Conservation (phyloP, 2,329 filamentous ascomycete species). For the Exserohilum turcica region DNA sequence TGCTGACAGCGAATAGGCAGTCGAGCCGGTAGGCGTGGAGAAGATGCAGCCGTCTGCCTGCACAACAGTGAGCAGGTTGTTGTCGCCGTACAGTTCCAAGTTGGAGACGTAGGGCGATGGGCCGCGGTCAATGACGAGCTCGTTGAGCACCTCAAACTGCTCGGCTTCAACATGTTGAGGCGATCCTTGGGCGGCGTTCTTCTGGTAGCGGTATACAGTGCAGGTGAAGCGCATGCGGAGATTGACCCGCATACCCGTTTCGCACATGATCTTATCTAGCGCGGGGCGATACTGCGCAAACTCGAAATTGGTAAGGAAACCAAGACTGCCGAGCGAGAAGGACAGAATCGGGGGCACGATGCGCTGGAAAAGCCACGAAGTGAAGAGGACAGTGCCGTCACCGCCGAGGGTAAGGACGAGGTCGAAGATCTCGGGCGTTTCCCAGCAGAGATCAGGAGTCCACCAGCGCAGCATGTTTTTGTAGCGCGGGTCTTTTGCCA, state of each 20-base stretch:
- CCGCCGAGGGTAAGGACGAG: slow-evolving; percentile 87
- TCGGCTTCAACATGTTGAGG: slow-evolving; percentile 79
- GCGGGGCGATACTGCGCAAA: slow-evolving; percentile 88
- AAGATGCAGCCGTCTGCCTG: slow-evolving; percentile 98
- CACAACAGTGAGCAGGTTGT: slow-evolving; percentile 91
- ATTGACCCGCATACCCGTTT: slow-evolving; percentile 94
- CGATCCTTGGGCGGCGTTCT: slow-evolving; percentile 53
- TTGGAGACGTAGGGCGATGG: slow-evolving; percentile 97
- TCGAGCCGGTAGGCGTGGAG: slow-evolving; percentile 87
- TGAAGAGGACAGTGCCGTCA: slow-evolving; percentile 86
- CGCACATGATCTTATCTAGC: slow-evolving; percentile 87
- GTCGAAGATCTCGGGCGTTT: slow-evolving; percentile 91
- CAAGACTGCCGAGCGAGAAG: slow-evolving; percentile 81
- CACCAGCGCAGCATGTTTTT: slow-evolving; percentile 89
- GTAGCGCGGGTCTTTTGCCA: slow-evolving; percentile 76
- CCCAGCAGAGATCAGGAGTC: slow-evolving; percentile 96
- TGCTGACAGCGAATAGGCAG: slow-evolving; percentile 93
- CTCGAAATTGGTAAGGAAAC: slow-evolving; percentile 87
- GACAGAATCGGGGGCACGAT: slow-evolving; percentile 84
- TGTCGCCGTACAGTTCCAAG: slow-evolving; percentile 92
- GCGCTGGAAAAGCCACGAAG: slow-evolving; percentile 89
- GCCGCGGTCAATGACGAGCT: slow-evolving; percentile 96
- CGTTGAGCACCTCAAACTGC: slow-evolving; percentile 97
- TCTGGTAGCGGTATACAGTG: slow-evolving; percentile 80
- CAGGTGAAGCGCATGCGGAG: slow-evolving; percentile 98